Evolutionary conservation across 2,329 filamentous ascomycete species (phyloP), one percentile per base, ranked within the genome.

Genomic region (Ramularia collo-cygni): DNA sequence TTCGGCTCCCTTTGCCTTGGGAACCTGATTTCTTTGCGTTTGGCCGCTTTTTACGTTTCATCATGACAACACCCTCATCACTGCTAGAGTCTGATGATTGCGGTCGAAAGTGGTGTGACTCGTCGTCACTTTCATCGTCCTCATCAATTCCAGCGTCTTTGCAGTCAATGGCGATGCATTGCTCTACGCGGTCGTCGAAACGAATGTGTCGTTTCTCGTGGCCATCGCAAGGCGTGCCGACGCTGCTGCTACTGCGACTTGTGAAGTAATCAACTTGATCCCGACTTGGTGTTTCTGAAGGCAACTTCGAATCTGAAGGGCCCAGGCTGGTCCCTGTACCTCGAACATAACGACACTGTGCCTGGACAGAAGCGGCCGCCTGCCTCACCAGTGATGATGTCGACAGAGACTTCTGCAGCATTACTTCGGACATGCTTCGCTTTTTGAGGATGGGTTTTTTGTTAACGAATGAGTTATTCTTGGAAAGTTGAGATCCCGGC

Each of bases 401-500:
- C 1, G 89, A 94, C 6, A 95, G 64, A 0, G 89, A 95, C 47
- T 82, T 77, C 60, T 95, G 88, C 7, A 96, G 75, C 78, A 96
- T 95, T 29, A 93, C 76, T 63, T 96, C 90, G 0, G 90, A 96
- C 74, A 94, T 90, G 63, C 86, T 95, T 50, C 89, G 79, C 72
- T 95, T 96, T 68, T 96, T 96, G 43, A 98, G 66, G 44, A 96
- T 96, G 1, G 89, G 86, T 65, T 95, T 95, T 66, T 89, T 87
- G 53, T 79, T 77, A 49, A 83, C 65, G 48, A 87, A 83, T 0
- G 85, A 88, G 50, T 72, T 76, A 28, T 69, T 75, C 38, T 77
- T 77, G 10, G 76, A 79, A 4, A 81, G 58, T 10, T 67, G 67
- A 50, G 72, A 77, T 16, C 66, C 65, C 15, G 71, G 67, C 32